Conservation (phyloP, 257 asterid genomes). For the Sherardia arvensis region DNA sequence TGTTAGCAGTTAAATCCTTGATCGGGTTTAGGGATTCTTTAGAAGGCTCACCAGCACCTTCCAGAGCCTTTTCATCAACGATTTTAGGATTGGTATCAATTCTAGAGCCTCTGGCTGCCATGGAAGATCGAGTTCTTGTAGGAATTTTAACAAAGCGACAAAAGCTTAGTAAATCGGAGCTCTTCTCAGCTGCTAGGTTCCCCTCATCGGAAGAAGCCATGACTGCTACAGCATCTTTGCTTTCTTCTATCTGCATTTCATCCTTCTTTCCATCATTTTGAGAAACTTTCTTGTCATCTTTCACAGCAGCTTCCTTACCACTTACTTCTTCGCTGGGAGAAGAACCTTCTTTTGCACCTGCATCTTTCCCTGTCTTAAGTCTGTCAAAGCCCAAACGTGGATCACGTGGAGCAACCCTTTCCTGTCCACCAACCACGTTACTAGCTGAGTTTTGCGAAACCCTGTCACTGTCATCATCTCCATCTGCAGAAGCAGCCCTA, state of each 20-base stretch:
- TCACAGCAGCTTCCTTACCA: conserved; percentile 31
- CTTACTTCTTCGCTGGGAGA: conserved; percentile 22
- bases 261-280: conserved; percentile 21
- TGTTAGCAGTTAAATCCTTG: conserved; percentile 33
- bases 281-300: conserved; percentile 22
- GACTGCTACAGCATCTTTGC: conserved; percentile 21
- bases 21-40: conserved; percentile 31
- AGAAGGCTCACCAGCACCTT: conserved; percentile 23
- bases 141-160: conserved; percentile 54
- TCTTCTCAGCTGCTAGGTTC: conserved; percentile 13
- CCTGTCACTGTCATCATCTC: conserved; percentile 19
- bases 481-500: conserved; percentile 30
- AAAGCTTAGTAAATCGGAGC: conserved; percentile 43
- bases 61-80: conserved; percentile 23
- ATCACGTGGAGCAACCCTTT: conserved; percentile 23
- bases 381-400: conserved; percentile 28
- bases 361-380: conserved; percentile 29
- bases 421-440: conserved; percentile 14
- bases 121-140: conserved; percentile 62
- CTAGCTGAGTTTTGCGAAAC: conserved; percentile 22
- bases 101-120: conserved; percentile 40
- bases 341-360: conserved; percentile 24
- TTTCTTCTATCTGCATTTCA: conserved; percentile 25
- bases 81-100: conserved; percentile 24
- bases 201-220: conserved; percentile 22